phyloP scores from a whole-genome alignment of 345 rosid species.

The Salix brachista region DNA sequence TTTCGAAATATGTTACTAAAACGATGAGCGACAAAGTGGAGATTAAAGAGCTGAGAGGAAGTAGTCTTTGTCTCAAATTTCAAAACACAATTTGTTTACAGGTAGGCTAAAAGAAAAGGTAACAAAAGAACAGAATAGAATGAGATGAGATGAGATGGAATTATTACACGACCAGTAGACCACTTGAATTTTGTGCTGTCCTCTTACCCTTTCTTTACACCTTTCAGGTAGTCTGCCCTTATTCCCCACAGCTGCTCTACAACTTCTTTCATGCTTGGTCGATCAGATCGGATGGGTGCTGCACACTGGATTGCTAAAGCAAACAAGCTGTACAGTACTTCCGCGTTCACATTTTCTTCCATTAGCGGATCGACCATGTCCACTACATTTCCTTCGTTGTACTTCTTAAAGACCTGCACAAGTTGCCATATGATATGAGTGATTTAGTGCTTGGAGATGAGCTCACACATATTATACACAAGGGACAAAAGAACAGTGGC shows the following conservation, averaged over 20 bases:
- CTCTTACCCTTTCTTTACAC: constrained; percentile 18
- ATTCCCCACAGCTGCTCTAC: constrained; percentile 86
- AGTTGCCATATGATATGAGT: background rate
- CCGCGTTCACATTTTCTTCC: constrained; percentile 48
- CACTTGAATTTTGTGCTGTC: background rate
- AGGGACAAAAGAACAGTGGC: background rate
- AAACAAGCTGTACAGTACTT: constrained; percentile 55
- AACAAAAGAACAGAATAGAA: background rate
- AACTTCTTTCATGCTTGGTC: constrained; percentile 82
- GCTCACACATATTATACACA: background rate
- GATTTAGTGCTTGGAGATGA: background rate
- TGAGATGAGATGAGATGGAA: background rate
- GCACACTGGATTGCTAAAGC: constrained; percentile 83
- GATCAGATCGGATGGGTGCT: constrained; percentile 65
- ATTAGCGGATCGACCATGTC: constrained; percentile 62
- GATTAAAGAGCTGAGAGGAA: background rate
- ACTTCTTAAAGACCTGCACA: constrained; percentile 70
- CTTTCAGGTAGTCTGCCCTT: constrained; percentile 67
- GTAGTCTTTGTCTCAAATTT: background rate
- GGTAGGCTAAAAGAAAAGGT: background rate
- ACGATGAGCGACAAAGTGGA: background rate
- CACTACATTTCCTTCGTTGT: constrained; percentile 48
- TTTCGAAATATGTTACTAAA: background rate
- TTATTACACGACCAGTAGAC: background rate
- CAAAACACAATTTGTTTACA: background rate